Percentiles rank a stretch among this genome's conserved stretches.
Evolutionary conservation across 768 basidiomycete species (phyloP).

Genomic region (Lactarius sp.): DNA sequence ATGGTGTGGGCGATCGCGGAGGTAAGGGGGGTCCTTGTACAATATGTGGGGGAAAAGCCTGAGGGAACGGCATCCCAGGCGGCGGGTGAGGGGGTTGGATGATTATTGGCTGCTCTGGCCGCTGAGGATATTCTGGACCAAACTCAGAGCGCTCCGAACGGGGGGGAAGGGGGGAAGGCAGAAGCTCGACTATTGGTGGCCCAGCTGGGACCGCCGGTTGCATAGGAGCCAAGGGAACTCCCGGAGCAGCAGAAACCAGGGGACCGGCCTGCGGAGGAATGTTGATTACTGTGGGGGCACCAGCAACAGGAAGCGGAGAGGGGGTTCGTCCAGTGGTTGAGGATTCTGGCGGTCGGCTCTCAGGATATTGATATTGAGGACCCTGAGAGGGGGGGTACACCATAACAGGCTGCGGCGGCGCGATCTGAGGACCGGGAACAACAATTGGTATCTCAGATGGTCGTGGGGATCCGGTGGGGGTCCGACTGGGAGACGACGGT

Average conservation of each 20-base stretch:
- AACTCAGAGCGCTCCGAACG: constrained; percentile 1
- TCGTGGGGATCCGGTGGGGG: not conserved
- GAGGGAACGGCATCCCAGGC: not conserved
- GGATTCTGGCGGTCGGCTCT: not conserved
- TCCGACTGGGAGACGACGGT: constrained; percentile 8
- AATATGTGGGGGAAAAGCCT: too few relatives aligned
- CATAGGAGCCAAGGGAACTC: not conserved
- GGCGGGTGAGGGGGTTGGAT: constrained; percentile 6
- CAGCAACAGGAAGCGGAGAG: not conserved
- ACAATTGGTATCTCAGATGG: constrained; percentile 1
- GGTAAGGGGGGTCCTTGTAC: not conserved
- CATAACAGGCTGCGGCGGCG: constrained; percentile 6
- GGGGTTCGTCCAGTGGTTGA: not conserved
- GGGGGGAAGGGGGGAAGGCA: not conserved
- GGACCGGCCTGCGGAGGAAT: not conserved
- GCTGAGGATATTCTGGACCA: constrained; percentile 1
- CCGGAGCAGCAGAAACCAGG: not conserved
- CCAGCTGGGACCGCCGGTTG: not conserved
- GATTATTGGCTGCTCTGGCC: constrained; percentile 11
- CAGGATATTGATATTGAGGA: not conserved
- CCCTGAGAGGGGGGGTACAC: constrained; percentile 9
- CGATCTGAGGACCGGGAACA: constrained; percentile 8
- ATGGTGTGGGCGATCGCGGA: not conserved
- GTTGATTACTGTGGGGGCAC: constrained; percentile 14
- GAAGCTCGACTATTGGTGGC: not conserved